These are phyloP conservation scores for Colletotrichum chrysophilum DNA, from an alignment of 2,329 filamentous ascomycete species.

Conservation along the genomic window DNA sequence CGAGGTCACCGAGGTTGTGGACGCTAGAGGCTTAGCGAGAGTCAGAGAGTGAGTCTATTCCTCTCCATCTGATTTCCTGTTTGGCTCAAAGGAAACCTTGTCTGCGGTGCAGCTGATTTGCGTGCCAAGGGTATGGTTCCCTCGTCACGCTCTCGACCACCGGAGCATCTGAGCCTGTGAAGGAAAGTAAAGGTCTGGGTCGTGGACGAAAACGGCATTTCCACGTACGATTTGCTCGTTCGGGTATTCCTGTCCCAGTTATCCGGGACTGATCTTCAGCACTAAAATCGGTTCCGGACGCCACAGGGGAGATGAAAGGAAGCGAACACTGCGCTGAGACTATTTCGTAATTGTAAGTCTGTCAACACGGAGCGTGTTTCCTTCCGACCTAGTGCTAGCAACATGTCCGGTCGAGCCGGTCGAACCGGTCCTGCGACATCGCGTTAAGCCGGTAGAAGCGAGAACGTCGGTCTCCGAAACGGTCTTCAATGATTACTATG, in stretches of 20 bases:
- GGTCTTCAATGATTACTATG: background rate
- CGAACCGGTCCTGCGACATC: background rate
- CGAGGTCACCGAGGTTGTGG: background rate
- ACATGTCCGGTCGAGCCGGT: background rate
- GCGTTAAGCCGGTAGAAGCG: background rate
- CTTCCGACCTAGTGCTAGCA: background rate
- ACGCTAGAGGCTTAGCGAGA: background rate
- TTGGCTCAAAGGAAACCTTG: background rate
- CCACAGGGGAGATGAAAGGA: background rate
- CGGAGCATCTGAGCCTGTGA: background rate
- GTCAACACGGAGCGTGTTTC: background rate
- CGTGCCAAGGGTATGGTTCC: background rate
- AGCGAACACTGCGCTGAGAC: background rate
- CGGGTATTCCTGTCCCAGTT: background rate
- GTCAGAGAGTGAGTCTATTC: background rate
- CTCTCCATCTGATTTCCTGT: background rate
- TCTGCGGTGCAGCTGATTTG: background rate
- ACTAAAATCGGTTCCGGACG: background rate
- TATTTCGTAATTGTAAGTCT: background rate
- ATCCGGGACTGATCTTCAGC: background rate
- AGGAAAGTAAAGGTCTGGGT: background rate
- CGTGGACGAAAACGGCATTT: background rate
- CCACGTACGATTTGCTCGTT: background rate
- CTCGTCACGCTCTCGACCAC: background rate
- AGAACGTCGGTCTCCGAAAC: background rate